Evolutionary conservation across 2,329 filamentous ascomycete species (phyloP), one percentile per base, ranked within the genome.

Genomic region (Zymoseptoria crescenta): DNA sequence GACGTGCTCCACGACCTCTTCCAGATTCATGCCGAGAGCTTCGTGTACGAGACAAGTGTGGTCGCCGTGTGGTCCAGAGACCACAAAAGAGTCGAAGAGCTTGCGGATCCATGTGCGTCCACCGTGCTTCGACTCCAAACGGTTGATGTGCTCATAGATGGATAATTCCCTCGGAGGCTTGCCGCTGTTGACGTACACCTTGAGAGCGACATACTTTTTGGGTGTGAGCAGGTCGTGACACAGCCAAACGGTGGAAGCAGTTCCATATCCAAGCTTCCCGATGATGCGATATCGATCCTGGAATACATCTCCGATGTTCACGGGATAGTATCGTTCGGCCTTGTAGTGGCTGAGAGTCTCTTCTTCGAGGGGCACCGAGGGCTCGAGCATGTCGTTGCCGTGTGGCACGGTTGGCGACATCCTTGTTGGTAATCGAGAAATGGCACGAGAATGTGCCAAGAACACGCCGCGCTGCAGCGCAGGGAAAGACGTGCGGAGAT

Each of bases 241-340:
- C 0, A 79, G 70, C 76, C 77, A 79, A 4, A 76, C 73, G 0
- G 76, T 79, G 6, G 76, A 77, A 49, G 63, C 66, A 5, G 67
- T 67, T 8, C 76, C 76, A 61, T 74, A 77, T 27, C 77, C 77
- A 9, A 79, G 70, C 60, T 80, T 80, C 48, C 70, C 72, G 9
- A 78, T 67, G 41, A 75, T 65, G 51, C 73, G 67, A 60, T 77
- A 79, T 19, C 67, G 69, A 3, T 56, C 54, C 1, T 69, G 29
- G 57, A 76, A 63, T 0, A 74, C 52, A 10, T 76, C 59, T 5
- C 74, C 74, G 4, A 75, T 71, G 1, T 57, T 59, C 52, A 76
- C 69, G 0, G 74, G 74, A 60, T 75, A 76, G 58, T 72, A 76
- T 19, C 70, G 57, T 5, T 74, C 65, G 4, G 67, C 48, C n/a